Base-by-base conservation (phyloP, 129 eudicot genomes). In the sunflower (Helianthus annuus) region DNA sequence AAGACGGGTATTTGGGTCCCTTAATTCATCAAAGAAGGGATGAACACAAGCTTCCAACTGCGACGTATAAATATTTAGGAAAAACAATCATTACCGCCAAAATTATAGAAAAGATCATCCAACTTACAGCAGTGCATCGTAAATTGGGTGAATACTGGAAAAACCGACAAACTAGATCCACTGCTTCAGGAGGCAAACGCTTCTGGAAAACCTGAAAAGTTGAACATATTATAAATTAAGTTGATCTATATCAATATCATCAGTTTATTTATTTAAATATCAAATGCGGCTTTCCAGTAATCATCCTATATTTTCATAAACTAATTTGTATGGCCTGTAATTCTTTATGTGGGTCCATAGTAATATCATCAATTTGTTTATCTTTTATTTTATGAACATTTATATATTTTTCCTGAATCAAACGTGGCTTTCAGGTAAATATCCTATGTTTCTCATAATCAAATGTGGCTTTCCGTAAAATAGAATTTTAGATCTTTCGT, bases 1-100 rank as follows among this genome's bases (percentile, higher is more conserved):
- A 67, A 94, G 97, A n/a, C 99, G 93, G 54, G 96, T 88, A 61
- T 81, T 74, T 49, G 97, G 97, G 70, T 94, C 94, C 78, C 97
- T 81, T 79, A 94, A 46, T 83, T 90, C 99, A 85, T 94, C 99
- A 70, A 94, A 94, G 91, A 94, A 94, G 55, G 97, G 97, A 77
- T 94, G 99, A 68, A 90, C 81, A 71, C 99, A 94, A 79, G 99
- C 99, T 79, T 94, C 99, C 88, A 94, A 83, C 99, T 94, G 79
- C 71, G 78, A 55, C 40, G 40, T 52, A 56, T 53, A 54, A 60
- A 70, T 32, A 60, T 19, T 38, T 12, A 10, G 5, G 11, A 34
- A 51, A 54, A 65, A 2, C 34, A 13, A 62, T 19, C 24, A 53
- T 48, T 48, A 59, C 60, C 11, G 11, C 12, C 53, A 1, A 10